A percentile compares a stretch with the other conserved stretches of the same genome.
These are phyloP conservation scores for Leccinum subgranulosum DNA, from an alignment of 768 basidiomycete genomes.

Conservation along the genomic window DNA sequence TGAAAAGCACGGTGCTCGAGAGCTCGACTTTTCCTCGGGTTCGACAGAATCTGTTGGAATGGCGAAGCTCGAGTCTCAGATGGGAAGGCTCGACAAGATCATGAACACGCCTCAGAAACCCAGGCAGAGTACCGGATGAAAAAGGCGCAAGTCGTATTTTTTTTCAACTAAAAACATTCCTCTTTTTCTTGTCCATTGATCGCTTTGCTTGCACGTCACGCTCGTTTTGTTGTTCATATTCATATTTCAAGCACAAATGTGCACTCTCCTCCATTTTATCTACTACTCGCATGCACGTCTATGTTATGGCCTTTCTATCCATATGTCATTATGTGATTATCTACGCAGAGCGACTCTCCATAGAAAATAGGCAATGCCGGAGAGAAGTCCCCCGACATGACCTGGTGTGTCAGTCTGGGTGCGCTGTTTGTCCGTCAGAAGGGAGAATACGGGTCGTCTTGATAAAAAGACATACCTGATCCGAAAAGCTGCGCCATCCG, in stretches of 20 bases:
- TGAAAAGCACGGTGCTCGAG: constrained; percentile 80
- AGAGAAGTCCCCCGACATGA: constrained; percentile 65
- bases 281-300: constrained; percentile 3
- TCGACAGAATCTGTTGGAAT: constrained; percentile 43
- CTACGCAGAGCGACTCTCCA: constrained; percentile 30
- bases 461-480: constrained; percentile 28
- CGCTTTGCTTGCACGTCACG: constrained; percentile 4
- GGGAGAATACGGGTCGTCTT: not conserved
- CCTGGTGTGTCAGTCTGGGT: constrained; percentile 57
- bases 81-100: constrained; percentile 74
- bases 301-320: constrained; percentile 3
- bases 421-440: constrained; percentile 34
- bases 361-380: constrained; percentile 54
- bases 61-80: constrained; percentile 75
- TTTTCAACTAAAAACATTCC: not conserved
- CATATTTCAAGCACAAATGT: constrained; percentile 9
- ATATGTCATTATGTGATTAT: constrained; percentile 7
- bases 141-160: not conserved
- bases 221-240: constrained; percentile 15
- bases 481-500: constrained; percentile 32
- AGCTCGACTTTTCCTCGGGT: constrained; percentile 33
- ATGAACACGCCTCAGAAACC: constrained; percentile 65
- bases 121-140: constrained; percentile 13
- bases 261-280: constrained; percentile 5
- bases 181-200: not conserved